A percentile compares a stretch with the other conserved stretches of the same genome.
phyloP scores from a whole-genome alignment of 169 alveolate species.

The Ichthyophthirius multifiliis region DNA sequence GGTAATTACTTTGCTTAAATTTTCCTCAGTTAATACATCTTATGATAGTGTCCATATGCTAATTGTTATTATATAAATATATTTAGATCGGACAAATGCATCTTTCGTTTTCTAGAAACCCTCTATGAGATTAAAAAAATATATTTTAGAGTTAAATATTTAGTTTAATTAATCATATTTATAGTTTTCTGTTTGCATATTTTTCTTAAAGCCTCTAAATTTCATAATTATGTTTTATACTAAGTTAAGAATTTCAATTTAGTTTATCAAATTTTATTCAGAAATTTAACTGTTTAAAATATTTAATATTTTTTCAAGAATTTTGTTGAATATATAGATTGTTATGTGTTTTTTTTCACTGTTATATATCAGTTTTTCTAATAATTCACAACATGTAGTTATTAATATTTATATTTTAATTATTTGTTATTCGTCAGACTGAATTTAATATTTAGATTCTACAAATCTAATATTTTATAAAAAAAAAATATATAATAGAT shows the following conservation, averaged over 20 bases:
- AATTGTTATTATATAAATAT: not conserved
- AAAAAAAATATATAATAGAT: too few relatives aligned
- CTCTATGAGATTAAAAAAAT: not conserved
- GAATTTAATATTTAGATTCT: too few relatives aligned
- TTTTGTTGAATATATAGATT: not conserved
- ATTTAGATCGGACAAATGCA: not conserved
- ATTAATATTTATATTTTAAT: too few relatives aligned
- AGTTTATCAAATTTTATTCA: not conserved
- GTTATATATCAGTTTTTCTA: not conserved
- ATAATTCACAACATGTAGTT: not conserved
- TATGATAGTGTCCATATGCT: not conserved
- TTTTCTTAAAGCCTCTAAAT: not conserved
- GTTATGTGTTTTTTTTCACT: not conserved
- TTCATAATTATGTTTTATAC: not conserved
- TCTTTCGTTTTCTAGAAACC: not conserved
- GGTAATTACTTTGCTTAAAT: not conserved
- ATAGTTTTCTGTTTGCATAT: not conserved
- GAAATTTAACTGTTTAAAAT: not conserved
- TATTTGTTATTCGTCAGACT: too few relatives aligned
- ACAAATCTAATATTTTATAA: too few relatives aligned
- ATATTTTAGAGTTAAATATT: not conserved
- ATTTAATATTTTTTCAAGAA: not conserved
- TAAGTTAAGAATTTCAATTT: not conserved
- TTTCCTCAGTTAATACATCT: not conserved
- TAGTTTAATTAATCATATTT: not conserved